phyloP scores from a whole-genome alignment of 2,329 filamentous ascomycete species.

The Aspergillus costaricaensis region DNA sequence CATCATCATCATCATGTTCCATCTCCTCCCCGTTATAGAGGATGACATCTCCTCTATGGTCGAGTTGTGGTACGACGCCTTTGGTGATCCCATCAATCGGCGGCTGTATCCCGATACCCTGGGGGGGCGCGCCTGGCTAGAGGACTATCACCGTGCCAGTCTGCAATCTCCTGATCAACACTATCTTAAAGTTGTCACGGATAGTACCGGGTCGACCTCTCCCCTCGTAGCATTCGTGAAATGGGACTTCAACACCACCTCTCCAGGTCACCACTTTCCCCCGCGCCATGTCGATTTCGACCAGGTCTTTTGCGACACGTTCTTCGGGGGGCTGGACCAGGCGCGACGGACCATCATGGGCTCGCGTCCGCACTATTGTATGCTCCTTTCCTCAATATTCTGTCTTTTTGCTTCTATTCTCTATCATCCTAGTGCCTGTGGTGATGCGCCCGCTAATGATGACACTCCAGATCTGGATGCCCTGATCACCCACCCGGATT shows the following conservation, averaged over 20 bases:
- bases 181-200: not conserved
- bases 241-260: not conserved
- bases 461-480: not conserved
- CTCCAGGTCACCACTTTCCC: not conserved
- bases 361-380: not conserved
- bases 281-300: not conserved
- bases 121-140: not conserved
- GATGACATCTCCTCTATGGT: not conserved
- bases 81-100: not conserved
- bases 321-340: not conserved
- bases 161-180: not conserved
- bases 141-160: not conserved
- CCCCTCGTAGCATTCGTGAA: not conserved
- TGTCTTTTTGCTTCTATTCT: too few species aligned
- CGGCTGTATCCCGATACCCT: not conserved
- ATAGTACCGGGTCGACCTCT: not conserved
- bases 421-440: not conserved
- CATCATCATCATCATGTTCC: not conserved
- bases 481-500: conserved; percentile 22
- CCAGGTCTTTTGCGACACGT: not conserved
- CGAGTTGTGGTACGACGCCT: not conserved
- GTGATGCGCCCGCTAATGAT: not conserved
- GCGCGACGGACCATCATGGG: not conserved
- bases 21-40: not conserved
- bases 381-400: not conserved